Evolutionary conservation across 2,329 filamentous ascomycete species (phyloP).

Genomic region (Claviceps digitariae): DNA sequence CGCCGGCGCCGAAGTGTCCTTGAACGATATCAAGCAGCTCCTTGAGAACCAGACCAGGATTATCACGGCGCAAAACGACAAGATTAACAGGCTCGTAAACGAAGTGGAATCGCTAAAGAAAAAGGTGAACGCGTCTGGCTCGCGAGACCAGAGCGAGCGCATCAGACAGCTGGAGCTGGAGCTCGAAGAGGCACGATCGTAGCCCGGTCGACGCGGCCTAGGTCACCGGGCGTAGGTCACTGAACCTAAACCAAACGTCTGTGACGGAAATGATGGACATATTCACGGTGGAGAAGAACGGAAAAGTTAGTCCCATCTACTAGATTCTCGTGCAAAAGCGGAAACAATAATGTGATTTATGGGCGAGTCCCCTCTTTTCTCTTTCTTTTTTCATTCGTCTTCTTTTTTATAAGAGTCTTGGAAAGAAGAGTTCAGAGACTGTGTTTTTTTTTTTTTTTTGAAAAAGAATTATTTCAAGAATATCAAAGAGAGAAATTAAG

Average conservation of each 20-base stretch:
- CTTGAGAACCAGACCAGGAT: conserved; percentile 66
- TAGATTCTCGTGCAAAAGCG: not conserved
- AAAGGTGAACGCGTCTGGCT: conserved; percentile 40
- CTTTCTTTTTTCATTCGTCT: not conserved
- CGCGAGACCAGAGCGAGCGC: conserved; percentile 51
- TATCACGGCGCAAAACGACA: conserved; percentile 62
- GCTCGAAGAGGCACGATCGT: conserved; percentile 50
- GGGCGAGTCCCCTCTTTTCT: not conserved
- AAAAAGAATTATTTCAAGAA: too few relatives aligned
- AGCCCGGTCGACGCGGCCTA: conserved; percentile 2
- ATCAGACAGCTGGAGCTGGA: conserved; percentile 56
- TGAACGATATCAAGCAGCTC: conserved; percentile 65
- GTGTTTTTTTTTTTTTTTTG: too few relatives aligned
- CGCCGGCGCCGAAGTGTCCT: conserved; percentile 43
- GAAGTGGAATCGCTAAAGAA: conserved; percentile 76
- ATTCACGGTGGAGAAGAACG: not conserved
- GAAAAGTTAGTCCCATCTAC: not conserved
- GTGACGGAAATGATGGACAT: not conserved
- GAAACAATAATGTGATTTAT: not conserved
- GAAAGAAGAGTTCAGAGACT: not conserved
- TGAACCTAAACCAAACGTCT: not conserved
- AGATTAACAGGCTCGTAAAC: conserved; percentile 54
- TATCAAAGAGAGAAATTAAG: too few relatives aligned
- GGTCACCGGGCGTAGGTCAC: too few relatives aligned
- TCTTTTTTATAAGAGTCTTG: not conserved